Percentiles rank a stretch among this genome's conserved stretches.
These are phyloP conservation scores for Scedosporium boydii DNA, from an alignment of 2,329 filamentous ascomycete species.

Conservation along the genomic window DNA sequence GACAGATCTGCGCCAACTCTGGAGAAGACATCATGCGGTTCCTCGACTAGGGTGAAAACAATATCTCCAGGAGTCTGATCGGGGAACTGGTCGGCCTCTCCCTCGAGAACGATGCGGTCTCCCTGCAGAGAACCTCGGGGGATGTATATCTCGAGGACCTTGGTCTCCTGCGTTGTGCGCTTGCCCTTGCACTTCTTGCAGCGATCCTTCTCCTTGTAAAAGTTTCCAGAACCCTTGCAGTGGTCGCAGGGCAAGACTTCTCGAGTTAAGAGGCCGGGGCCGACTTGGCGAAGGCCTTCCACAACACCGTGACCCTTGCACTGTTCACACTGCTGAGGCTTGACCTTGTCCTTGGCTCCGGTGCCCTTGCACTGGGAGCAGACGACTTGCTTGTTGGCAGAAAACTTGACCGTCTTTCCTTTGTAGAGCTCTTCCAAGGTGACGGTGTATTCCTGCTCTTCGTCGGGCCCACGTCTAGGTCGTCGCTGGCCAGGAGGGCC, in stretches of 20 bases:
- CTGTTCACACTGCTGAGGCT: conserved; percentile 69
- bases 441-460: conserved; percentile 86
- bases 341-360: conserved; percentile 87
- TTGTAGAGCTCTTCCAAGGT: conserved; percentile 94
- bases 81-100: conserved; percentile 87
- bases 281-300: conserved; percentile 71
- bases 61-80: conserved; percentile 88
- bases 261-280: conserved; percentile 76
- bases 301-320: conserved; percentile 75
- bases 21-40: conserved; percentile 71
- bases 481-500: conserved; percentile 42
- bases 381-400: conserved; percentile 86
- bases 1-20: conserved; percentile 77
- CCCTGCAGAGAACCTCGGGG: conserved; percentile 78
- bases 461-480: conserved; percentile 66
- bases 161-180: conserved; percentile 77
- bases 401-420: conserved; percentile 93
- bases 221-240: conserved; percentile 75
- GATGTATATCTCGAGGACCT: conserved; percentile 93
- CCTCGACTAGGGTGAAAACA: conserved; percentile 77
- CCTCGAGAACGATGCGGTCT: conserved; percentile 81
- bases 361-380: conserved; percentile 80
- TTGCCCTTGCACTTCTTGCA: conserved; percentile 99
- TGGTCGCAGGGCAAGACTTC: conserved; percentile 71
- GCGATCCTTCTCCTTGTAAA: conserved; percentile 92